phyloP scores from a whole-genome alignment of 2,329 filamentous ascomycete species.

The Colletotrichum lindemuthianum region DNA sequence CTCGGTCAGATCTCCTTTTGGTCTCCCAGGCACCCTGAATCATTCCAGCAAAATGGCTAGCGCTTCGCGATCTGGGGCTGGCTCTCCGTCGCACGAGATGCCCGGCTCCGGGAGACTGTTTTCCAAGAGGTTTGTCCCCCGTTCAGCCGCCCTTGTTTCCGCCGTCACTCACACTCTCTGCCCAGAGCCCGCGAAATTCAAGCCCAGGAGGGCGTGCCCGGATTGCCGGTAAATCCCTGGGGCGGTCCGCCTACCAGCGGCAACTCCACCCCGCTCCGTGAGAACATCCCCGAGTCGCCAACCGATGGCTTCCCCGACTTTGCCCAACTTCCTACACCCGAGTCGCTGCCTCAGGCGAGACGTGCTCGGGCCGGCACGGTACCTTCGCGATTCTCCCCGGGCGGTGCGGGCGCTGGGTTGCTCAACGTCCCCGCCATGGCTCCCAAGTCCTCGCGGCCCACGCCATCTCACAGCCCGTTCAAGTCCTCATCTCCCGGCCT shows the following conservation, averaged over 20 bases:
- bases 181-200: slow-evolving; percentile 94
- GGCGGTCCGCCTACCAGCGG: slow-evolving; percentile 96
- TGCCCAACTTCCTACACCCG: slow-evolving; percentile 74
- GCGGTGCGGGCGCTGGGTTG: slow-evolving; percentile 70
- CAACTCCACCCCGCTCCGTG: slow-evolving; percentile 93
- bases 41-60: slow-evolving; percentile 67
- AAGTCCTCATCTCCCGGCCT: slow-evolving; percentile 72
- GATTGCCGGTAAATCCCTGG: slow-evolving; percentile 79
- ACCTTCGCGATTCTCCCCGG: slow-evolving; percentile 91
- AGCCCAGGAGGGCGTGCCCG: slow-evolving; percentile 88
- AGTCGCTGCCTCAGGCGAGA: slow-evolving; percentile 74
- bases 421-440: slow-evolving; percentile 66
- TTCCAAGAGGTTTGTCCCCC: slow-evolving; percentile 80
- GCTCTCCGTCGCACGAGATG: slow-evolving; percentile 95
- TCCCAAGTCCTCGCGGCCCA: slow-evolving; percentile 84
- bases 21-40: slow-evolving; percentile 71
- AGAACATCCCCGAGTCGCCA: slow-evolving; percentile 97
- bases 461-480: slow-evolving; percentile 88
- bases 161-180: slow-evolving; percentile 30
- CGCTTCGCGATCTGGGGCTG: slow-evolving; percentile 81
- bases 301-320: slow-evolving; percentile 96
- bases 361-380: slow-evolving; percentile 93
- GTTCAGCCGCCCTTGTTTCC: background rate
- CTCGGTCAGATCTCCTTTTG: slow-evolving; percentile 76
- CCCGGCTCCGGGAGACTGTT: slow-evolving; percentile 78